Conservation (phyloP, 2,329 filamentous ascomycete genomes). For the Pseudocercospora crystallina region DNA sequence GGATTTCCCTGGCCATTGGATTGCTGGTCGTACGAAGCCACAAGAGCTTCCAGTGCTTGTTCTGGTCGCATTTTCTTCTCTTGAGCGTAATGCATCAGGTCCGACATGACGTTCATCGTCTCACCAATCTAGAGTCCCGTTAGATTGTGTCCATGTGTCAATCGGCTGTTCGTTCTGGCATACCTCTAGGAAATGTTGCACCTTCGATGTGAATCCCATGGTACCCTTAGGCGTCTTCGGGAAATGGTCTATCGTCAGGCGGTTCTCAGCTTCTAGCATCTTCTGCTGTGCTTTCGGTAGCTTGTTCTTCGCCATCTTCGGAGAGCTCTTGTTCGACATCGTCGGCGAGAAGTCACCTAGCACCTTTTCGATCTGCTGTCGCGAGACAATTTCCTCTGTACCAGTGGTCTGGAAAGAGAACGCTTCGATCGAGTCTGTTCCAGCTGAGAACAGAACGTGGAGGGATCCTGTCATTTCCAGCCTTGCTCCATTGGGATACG, state of each 20-base stretch:
- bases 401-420: constrained; percentile 75
- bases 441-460: constrained; percentile 73
- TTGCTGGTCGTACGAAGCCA: constrained; percentile 44
- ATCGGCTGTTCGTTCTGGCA: constrained; percentile 9
- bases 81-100: constrained; percentile 58
- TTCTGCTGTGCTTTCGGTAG: constrained; percentile 37
- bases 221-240: constrained; percentile 49
- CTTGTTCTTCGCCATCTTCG: constrained; percentile 57
- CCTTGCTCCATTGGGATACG: constrained; percentile 76
- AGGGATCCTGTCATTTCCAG: constrained; percentile 61
- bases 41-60: constrained; percentile 56
- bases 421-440: constrained; percentile 73
- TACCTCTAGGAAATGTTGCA: constrained; percentile 65
- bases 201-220: constrained; percentile 56
- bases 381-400: constrained; percentile 82
- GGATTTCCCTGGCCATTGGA: constrained; percentile 38
- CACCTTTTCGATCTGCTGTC: constrained; percentile 55
- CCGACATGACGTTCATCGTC: constrained; percentile 64
- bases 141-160: constrained; percentile 13
- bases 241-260: constrained; percentile 46
- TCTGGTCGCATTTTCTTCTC: constrained; percentile 54
- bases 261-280: constrained; percentile 45
- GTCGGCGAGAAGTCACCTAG: constrained; percentile 51
- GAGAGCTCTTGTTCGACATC: constrained; percentile 45
- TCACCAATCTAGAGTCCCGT: constrained; percentile 56